These are phyloP conservation scores for Globisporangium spinosum DNA, from an alignment of 352 stramenopile genomes.

Conservation along the genomic window DNA sequence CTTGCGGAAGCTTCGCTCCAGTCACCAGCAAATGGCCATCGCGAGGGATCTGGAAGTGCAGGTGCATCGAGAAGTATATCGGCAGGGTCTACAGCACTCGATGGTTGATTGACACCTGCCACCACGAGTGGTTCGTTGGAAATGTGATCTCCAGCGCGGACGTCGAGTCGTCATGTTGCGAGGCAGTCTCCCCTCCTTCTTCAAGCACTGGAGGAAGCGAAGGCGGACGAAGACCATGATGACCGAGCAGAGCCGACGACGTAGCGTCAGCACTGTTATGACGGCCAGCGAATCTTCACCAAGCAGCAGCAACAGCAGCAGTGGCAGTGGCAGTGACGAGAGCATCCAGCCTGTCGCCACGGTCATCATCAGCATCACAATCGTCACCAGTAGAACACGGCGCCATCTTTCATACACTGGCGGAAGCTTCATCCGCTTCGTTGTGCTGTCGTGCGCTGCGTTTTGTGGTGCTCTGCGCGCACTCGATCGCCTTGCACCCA, in stretches of 20 bases:
- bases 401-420: not conserved
- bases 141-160: conserved; percentile 25
- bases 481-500: not conserved
- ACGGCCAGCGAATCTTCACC: not conserved
- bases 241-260: not conserved
- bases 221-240: not conserved
- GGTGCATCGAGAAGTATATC: conserved; percentile 26
- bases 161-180: not conserved
- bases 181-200: not conserved
- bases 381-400: not conserved
- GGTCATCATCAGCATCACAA: not conserved
- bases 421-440: not conserved
- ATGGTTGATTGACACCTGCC: conserved; percentile 21
- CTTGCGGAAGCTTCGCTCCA: conserved; percentile 26
- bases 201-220: not conserved
- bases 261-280: not conserved
- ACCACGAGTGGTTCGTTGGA: conserved; percentile 35
- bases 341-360: not conserved
- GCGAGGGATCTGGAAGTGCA: conserved; percentile 27
- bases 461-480: not conserved
- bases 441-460: not conserved
- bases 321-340: not conserved
- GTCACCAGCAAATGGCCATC: conserved; percentile 41
- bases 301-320: conserved; percentile 1
- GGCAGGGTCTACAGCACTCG: conserved; percentile 18